phyloP scores from a whole-genome alignment of 305 asterid species.

The Stenogyne calaminthoides region DNA sequence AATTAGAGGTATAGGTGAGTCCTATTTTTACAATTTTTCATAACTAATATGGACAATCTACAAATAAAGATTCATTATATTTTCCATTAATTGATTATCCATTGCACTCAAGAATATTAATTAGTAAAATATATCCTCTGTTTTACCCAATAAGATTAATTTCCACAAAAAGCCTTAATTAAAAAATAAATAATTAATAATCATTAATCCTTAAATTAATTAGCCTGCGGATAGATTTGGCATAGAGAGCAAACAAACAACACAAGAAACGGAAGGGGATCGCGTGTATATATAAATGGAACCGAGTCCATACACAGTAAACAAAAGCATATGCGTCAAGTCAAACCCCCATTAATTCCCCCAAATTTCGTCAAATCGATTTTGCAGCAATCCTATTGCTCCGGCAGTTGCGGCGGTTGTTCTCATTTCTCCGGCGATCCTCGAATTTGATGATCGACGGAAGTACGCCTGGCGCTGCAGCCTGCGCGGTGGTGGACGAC shows the following conservation, averaged over 20 bases:
- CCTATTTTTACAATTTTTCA: too few species aligned
- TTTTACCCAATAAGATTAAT: neutral
- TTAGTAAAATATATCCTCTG: neutral
- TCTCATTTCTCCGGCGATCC: slow-evolving; percentile 42
- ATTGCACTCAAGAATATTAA: neutral
- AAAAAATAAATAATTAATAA: neutral
- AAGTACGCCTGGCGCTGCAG: slow-evolving; percentile 40
- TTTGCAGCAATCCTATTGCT: slow-evolving; percentile 18
- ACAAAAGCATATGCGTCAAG: slow-evolving; percentile 37
- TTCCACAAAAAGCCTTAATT: neutral
- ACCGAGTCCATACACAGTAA: slow-evolving; percentile 38
- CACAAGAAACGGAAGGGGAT: too few species aligned
- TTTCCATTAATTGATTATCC: too few species aligned
- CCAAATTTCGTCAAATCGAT: neutral
- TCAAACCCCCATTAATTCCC: slow-evolving; percentile 43
- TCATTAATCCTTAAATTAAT: neutral
- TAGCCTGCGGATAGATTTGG: slow-evolving; percentile 39
- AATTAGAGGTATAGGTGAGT: too few species aligned
- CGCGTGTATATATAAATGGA: slow-evolving; percentile 36
- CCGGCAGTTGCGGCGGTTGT: slow-evolving; percentile 30
- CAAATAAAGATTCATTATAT: too few species aligned
- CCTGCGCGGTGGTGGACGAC: slow-evolving; percentile 51
- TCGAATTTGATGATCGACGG: slow-evolving; percentile 47
- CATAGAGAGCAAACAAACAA: slow-evolving; percentile 34
- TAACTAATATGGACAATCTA: too few species aligned